Conservation (phyloP, 441 rosid species). For the Eruca vesicaria region DNA sequence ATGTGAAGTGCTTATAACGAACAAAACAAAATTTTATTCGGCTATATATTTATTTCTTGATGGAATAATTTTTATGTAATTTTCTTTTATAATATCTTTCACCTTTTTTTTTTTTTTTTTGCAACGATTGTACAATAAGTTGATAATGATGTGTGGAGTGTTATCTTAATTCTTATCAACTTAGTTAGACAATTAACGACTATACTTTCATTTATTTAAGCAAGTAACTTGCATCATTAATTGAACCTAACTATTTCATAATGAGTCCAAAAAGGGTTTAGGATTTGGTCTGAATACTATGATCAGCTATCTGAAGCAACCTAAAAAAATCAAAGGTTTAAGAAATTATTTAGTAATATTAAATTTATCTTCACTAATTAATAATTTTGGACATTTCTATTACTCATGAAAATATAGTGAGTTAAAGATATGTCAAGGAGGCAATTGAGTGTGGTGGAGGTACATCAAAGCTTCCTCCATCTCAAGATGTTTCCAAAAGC, state of each 20-base stretch:
- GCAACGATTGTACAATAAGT: background rate
- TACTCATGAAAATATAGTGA: background rate
- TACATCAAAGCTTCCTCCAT: slow-evolving; percentile 49
- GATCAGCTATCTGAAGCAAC: slow-evolving; percentile 34
- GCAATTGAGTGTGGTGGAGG: slow-evolving; percentile 62
- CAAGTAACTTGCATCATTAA: slow-evolving; percentile 30
- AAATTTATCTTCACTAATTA: background rate
- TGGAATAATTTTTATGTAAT: background rate
- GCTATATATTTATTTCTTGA: background rate
- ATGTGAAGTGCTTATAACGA: slow-evolving; percentile 25
- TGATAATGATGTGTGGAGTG: slow-evolving; percentile 9
- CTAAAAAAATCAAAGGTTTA: background rate
- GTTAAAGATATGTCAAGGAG: slow-evolving; percentile 25
- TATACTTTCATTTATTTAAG: slow-evolving; percentile 32
- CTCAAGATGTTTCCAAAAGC: slow-evolving; percentile 43
- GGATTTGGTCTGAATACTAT: slow-evolving; percentile 8
- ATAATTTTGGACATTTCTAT: slow-evolving; percentile 4
- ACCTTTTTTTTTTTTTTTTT: background rate
- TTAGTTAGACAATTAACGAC: slow-evolving; percentile 23
- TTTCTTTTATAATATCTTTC: background rate
- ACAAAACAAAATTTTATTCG: background rate
- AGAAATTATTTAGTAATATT: slow-evolving; percentile 4
- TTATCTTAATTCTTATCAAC: background rate
- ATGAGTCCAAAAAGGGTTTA: slow-evolving; percentile 20
- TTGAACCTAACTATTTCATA: slow-evolving; percentile 27